Base-by-base conservation (phyloP, 768 basidiomycete genomes). In the Boletales sp. region DNA sequence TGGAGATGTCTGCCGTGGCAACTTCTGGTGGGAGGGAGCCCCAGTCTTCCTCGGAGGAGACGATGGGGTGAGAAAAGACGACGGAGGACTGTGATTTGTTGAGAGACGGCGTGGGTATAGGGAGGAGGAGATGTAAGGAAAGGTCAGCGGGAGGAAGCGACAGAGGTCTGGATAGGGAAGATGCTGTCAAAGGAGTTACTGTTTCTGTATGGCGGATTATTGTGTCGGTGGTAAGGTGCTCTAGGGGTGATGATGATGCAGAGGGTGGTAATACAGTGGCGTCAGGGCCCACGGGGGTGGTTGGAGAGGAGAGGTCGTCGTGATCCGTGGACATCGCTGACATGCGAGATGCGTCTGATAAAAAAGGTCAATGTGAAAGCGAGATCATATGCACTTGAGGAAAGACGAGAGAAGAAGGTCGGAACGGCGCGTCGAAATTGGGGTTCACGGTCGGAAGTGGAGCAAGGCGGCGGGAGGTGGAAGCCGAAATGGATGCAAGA, bases 1-100 rank as follows among this genome's bases (percentile, higher is more conserved):
- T 74, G 32, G 69, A 77, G 38, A 84, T 74, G 47, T 83, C 83
- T 12, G 77, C 80, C n/a, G 68, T 60, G 40, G 76, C 75, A 34
- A 81, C 71, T 50, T 84, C 83, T 19, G 73, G 62, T 12, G 79
- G 72, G 17, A 82, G 61, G 5, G 72, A 64, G 41, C 74, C 73
- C 59, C 72, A 61, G 40, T 72, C 68, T 8, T 67, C 67, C 12
- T 68, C 65, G 17, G 66, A 52, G 18, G 74, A 55, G 34, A 64
- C 46, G 31, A 68, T 47, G 21, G 76, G 59, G 51, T 78, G 77
- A 8, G 77, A 73, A 38, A 80, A 71, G 1, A 74, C 63, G 35
- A 82, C 74, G 0, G 70, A 71, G 17, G 73, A 66, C 45, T 74
- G 73, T 5, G 73, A 72, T 45, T 62, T 70, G 51, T 70, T 70